Base-by-base conservation (phyloP, 352 stramenopile species). In the Phytophthora europaea region DNA sequence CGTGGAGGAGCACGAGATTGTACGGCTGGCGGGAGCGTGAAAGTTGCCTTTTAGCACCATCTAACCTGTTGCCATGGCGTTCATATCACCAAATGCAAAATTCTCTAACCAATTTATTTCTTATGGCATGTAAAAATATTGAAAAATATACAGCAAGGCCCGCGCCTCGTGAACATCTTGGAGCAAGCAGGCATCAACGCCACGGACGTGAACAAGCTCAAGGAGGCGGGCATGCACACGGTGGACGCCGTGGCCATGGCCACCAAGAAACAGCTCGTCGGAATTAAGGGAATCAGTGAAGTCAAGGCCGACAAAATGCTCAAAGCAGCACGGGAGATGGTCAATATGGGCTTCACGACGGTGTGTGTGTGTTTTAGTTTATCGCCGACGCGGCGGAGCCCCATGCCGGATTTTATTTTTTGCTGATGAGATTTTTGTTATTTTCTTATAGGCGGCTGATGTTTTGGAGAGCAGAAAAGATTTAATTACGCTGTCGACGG, bases 271-370 rank as follows among this genome's bases (percentile, higher is more conserved):
- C 97, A 98, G 76, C 88, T 99, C n/a, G 92, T 98, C 18, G 86
- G 96, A 31, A 98, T 99, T 61, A 99, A 99, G 65, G 98, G 98
- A 20, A 99, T 99, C 67, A 99, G 96, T 43, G 98, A 99, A 83
- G 96, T 98, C 48, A 99, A 99, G 72, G 98, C 98, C 2, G 79
- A 98, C 12, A 99, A 99, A 75, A 96, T 99, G 65, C 98, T 99
- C 70, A 98, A 99, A 61, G 95, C 98, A 16, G 95, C 96, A 15
- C 95, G 98, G 47, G 94, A 99, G 54, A 95, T 99, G 79, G 96
- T 99, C 36, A 98, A 98, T 12, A 96, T 99, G 71, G 98, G 98
- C 71, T 99, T 99, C 76, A 99, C 97, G n/a, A 99, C 98, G 61
- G 98, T 99, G 48, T n/a, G 83, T 40, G 16, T 20, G 38, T 70